A percentile compares a stretch with the other conserved stretches of the same genome.
These are phyloP conservation scores for Ganoderma meredithae DNA, from an alignment of 1,284 basidiomycete genomes.

Conservation along the genomic window DNA sequence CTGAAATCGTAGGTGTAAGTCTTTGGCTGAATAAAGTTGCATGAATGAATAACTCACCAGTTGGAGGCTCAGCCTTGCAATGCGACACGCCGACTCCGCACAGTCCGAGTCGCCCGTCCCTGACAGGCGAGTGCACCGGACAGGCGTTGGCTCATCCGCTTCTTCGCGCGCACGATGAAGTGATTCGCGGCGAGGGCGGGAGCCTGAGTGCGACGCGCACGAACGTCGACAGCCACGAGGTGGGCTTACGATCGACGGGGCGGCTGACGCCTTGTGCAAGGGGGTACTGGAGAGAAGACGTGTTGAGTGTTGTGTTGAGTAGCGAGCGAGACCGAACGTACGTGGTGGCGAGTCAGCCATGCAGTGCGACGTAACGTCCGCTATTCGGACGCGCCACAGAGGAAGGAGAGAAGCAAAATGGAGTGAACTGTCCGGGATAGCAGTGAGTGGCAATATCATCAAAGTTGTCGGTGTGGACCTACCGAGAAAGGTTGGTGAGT, in stretches of 20 bases:
- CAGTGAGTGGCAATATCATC: too few relatives aligned
- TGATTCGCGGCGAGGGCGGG: slow-evolving; percentile 4
- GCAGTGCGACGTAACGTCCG: not conserved
- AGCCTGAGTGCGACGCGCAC: slow-evolving; percentile 15
- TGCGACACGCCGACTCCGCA: slow-evolving; percentile 21
- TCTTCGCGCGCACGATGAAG: not conserved
- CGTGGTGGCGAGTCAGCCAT: slow-evolving; percentile 11
- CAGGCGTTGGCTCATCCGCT: slow-evolving; percentile 17
- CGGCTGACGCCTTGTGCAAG: not conserved
- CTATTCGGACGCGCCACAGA: not conserved
- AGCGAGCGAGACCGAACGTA: not conserved
- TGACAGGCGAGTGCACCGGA: slow-evolving; percentile 20
- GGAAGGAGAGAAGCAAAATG: not conserved
- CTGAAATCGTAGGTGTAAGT: not conserved
- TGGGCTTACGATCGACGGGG: slow-evolving; percentile 14
- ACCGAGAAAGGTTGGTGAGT: not conserved
- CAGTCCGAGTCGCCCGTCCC: slow-evolving; percentile 21
- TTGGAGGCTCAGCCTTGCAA: slow-evolving; percentile 19
- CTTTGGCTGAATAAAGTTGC: too few relatives aligned
- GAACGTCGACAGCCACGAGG: slow-evolving; percentile 21
- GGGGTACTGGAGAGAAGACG: not conserved
- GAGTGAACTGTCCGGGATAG: not conserved
- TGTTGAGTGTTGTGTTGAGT: too few relatives aligned
- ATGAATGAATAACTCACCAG: too few relatives aligned
- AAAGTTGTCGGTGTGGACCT: not conserved